A percentile compares a stretch with the other conserved stretches of the same genome.
phyloP scores from a whole-genome alignment of 257 asterid species.

The Lantana camara region DNA sequence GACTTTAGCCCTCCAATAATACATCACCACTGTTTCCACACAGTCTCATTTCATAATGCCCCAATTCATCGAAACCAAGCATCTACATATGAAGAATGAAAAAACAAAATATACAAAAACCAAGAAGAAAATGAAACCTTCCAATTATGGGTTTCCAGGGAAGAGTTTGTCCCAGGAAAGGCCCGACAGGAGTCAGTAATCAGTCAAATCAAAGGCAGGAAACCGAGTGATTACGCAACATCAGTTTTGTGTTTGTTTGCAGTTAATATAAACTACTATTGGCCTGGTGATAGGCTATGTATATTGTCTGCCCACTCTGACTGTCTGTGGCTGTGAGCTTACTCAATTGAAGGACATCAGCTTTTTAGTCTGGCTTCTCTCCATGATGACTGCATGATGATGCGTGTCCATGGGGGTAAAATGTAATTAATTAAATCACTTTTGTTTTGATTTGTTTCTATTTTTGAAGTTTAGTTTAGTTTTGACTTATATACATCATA shows the following conservation, averaged over 20 bases:
- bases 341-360: too few species aligned
- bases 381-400: not conserved
- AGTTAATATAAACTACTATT: not conserved
- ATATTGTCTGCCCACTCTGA: not conserved
- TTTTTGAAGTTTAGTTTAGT: too few species aligned
- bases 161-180: conserved; percentile 29
- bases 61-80: too few species aligned
- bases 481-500: too few species aligned
- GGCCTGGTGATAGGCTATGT: not conserved
- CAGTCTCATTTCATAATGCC: too few species aligned
- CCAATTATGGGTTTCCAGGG: conserved; percentile 30
- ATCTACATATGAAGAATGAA: too few species aligned
- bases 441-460: not conserved
- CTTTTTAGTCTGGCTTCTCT: not conserved
- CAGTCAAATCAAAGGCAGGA: conserved; percentile 31
- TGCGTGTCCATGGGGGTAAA: not conserved
- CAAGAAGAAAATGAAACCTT: not conserved
- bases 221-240: conserved; percentile 34
- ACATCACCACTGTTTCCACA: too few species aligned
- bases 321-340: too few species aligned
- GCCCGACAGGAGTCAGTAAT: conserved; percentile 32
- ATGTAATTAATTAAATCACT: not conserved
- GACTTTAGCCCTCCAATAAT: too few species aligned
- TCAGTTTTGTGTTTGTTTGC: conserved; percentile 15
- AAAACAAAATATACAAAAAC: too few species aligned